Evolutionary conservation across 2,329 filamentous ascomycete genomes (phyloP), one percentile per base, ranked within the genome.

Genomic region (Tricladium varicosporioides): DNA sequence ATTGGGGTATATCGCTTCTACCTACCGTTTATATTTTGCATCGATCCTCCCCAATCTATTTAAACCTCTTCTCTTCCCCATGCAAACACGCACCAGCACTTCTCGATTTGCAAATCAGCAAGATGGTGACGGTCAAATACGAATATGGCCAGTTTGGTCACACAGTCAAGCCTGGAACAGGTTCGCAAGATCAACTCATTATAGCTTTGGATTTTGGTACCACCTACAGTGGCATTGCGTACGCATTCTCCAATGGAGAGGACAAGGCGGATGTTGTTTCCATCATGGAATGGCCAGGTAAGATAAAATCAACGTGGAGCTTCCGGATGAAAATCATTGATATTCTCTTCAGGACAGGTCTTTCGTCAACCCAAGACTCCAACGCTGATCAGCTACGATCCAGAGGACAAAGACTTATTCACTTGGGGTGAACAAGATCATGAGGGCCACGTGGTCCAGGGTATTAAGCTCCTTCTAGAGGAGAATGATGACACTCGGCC

Each of bases 401-500:
- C 49, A 4, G 13, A n/a, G 2, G 15, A 40, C 33, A 52, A 18
- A 2, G 36, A 2, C 5, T 5, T 2, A 14, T 59, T 58, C n/a
- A 60, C 55, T 1, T 65, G 61, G 61, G 57, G 61, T 8, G 51
- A 18, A 1, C 40, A 53, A 32, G 54, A 47, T 5, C 57, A 63
- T 18, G 14, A 27, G 5, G 13, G 2, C 4, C 19, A 56, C 16
- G 42, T 57, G 7, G 51, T 68, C 18, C 45, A 32, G 5, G 61
- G 58, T 0, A 55, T 69, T 11, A 70, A 70, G 51, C 47, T 70
- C 5, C 58, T 68, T 1, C 60, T 70, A 1, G 67, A 70, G 22
- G 64, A 65, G 1, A 50, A 58, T 15, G 67, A 68, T 48, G 7
- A 7, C 22, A 58, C 18, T 0, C 19, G 52, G 3, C 63, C 62